phyloP scores from a whole-genome alignment of 1,139 yeast genomes.

The Scheffersomyces cryptocercus region DNA sequence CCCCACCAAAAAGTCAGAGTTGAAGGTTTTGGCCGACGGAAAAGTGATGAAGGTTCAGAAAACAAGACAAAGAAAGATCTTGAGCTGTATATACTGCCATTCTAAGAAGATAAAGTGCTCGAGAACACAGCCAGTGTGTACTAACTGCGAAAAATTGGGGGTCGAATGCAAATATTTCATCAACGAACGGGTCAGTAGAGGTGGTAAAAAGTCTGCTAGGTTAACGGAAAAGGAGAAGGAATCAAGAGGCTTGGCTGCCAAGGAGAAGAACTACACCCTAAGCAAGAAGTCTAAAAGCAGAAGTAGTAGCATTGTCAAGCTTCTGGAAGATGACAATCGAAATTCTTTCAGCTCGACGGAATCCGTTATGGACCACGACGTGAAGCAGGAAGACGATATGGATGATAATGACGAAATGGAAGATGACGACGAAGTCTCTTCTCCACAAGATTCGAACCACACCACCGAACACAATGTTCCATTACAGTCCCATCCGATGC shows the following conservation, averaged over 20 bases:
- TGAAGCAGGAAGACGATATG: too few species aligned
- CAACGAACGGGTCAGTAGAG: conserved; percentile 55
- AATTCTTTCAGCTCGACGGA: conserved; percentile 5
- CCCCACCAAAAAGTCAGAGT: conserved; percentile 4
- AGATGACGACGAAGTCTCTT: background rate
- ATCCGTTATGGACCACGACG: background rate
- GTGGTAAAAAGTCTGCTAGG: conserved; percentile 36
- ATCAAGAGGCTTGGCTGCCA: background rate
- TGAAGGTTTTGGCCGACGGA: conserved; percentile 42
- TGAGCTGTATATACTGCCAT: conserved; percentile 62
- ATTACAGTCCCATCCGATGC: background rate
- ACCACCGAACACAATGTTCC: too few species aligned
- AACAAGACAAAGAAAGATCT: conserved; percentile 56
- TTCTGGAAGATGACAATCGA: background rate
- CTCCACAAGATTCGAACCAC: background rate
- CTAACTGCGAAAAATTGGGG: conserved; percentile 47
- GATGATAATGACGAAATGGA: background rate
- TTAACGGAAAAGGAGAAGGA: conserved; percentile 8
- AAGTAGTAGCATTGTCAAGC: background rate
- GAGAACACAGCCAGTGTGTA: conserved; percentile 49
- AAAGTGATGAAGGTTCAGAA: conserved; percentile 57
- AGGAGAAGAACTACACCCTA: background rate
- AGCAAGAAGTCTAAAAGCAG: background rate
- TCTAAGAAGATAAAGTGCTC: conserved; percentile 62
- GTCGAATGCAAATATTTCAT: conserved; percentile 55